These are phyloP conservation scores for Mucor circinelloides DNA, from an alignment of 371 early-diverging fungal species.

Conservation along the genomic window DNA sequence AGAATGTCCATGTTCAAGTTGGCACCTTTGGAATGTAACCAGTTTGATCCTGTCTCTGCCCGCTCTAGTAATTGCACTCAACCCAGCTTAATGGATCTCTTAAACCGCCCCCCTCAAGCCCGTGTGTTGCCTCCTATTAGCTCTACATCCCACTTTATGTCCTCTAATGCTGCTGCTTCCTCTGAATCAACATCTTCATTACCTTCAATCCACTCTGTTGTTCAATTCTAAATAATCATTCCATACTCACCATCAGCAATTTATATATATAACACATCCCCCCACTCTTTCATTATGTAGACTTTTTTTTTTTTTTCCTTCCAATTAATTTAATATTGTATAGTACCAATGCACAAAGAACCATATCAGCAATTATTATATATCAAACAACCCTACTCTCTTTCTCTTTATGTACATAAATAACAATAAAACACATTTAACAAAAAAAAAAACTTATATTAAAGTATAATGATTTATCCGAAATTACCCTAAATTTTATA, in stretches of 20 bases:
- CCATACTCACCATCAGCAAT: neutral
- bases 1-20: conserved; percentile 22
- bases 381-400: conserved; percentile 4
- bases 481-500: conserved; percentile 4
- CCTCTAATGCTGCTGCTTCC: neutral
- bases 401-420: conserved; percentile 2
- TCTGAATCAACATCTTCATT: conserved; percentile 7
- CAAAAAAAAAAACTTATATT: neutral
- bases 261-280: neutral
- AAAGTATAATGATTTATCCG: conserved; percentile 5
- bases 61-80: neutral
- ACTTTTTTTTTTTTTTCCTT: neutral
- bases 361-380: neutral
- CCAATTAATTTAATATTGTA: conserved; percentile 1
- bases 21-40: conserved; percentile 35
- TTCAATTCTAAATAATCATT: conserved; percentile 17
- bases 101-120: conserved; percentile 53
- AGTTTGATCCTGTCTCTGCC: conserved; percentile 11
- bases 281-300: conserved; percentile 1
- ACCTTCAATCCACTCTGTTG: conserved; percentile 29
- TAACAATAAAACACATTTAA: neutral
- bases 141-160: conserved; percentile 5
- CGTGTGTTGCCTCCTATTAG: conserved; percentile 50
- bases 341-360: conserved; percentile 1
- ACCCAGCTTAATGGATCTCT: conserved; percentile 35